These are phyloP conservation scores for Warburgia ugandensis DNA, from an alignment of 164 flowering plant genomes.

Conservation along the genomic window DNA sequence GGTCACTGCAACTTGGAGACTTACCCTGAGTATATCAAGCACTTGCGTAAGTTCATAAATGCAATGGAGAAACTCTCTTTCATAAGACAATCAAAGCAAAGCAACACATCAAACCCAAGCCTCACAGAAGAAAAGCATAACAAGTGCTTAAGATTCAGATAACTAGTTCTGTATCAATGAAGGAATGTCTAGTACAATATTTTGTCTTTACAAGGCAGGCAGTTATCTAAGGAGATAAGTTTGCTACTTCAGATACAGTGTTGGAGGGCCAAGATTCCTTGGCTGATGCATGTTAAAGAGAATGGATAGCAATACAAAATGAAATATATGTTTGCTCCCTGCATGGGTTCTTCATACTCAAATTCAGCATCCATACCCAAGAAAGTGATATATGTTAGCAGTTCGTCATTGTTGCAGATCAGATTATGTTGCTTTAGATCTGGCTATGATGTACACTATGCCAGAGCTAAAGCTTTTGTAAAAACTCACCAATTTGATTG, in stretches of 20 bases:
- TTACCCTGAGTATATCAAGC: slow-evolving; percentile 90
- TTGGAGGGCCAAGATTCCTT: slow-evolving; percentile 7
- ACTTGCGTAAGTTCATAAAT: slow-evolving; percentile 78
- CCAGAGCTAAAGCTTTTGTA: slow-evolving; percentile 10
- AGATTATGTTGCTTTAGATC: slow-evolving; percentile 3
- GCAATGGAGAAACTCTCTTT: slow-evolving; percentile 78
- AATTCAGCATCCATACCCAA: slow-evolving; percentile 3
- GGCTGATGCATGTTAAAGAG: slow-evolving; percentile 2
- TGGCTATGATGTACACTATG: slow-evolving; percentile 12
- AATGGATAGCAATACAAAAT: slow-evolving; percentile 2
- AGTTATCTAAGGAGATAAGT: no score
- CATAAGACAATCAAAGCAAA: slow-evolving; percentile 38
- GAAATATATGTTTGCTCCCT: slow-evolving; percentile 7
- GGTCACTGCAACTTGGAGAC: slow-evolving; percentile 98
- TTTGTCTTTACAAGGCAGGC: no score
- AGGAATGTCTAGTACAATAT: no score
- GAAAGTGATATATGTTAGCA: neutral
- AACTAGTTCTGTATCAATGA: no score
- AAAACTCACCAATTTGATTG: slow-evolving; percentile 7
- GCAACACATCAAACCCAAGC: slow-evolving; percentile 27
- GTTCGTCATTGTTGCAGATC: neutral
- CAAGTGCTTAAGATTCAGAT: slow-evolving; percentile 67
- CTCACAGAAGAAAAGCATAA: slow-evolving; percentile 61
- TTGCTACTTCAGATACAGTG: no score
- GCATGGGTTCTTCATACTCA: neutral